Evolutionary conservation across 352 stramenopile species (phyloP).

Genomic region (Phytophthora tentaculata): DNA sequence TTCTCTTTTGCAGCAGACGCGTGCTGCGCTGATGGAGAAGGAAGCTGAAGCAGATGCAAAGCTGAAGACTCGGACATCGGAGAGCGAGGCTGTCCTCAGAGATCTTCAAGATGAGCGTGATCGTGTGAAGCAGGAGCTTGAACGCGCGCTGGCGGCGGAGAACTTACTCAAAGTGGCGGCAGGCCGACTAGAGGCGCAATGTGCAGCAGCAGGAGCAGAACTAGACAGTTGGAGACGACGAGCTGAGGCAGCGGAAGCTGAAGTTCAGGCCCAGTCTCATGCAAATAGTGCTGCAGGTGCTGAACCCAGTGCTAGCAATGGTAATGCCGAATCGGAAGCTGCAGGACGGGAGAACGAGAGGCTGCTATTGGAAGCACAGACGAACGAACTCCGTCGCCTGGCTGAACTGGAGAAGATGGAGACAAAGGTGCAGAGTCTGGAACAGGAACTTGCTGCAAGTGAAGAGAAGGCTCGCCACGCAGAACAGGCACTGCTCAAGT

Average conservation of each 20-base stretch:
- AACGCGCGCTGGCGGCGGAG: slow-evolving; percentile 43
- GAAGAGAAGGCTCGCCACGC: slow-evolving; percentile 33
- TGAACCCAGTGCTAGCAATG: slow-evolving; percentile 19
- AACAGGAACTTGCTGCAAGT: slow-evolving; percentile 47
- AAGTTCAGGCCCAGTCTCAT: slow-evolving; percentile 19
- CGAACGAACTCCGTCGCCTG: slow-evolving; percentile 69
- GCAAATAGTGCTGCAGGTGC: not conserved
- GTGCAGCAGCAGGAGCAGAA: slow-evolving; percentile 43
- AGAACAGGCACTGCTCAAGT: slow-evolving; percentile 48
- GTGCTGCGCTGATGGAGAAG: slow-evolving; percentile 53
- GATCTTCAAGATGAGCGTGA: slow-evolving; percentile 50
- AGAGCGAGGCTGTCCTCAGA: slow-evolving; percentile 39
- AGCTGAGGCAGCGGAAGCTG: slow-evolving; percentile 39
- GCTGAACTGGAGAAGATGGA: slow-evolving; percentile 81
- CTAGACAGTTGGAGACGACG: slow-evolving; percentile 45
- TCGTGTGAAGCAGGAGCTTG: slow-evolving; percentile 46
- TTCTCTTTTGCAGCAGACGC: slow-evolving; percentile 57
- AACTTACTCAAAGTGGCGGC: slow-evolving; percentile 38
- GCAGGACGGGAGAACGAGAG: slow-evolving; percentile 50
- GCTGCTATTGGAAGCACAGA: slow-evolving; percentile 72
- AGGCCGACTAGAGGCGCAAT: slow-evolving; percentile 43
- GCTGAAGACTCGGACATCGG: slow-evolving; percentile 47
- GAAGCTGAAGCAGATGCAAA: slow-evolving; percentile 47
- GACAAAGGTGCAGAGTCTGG: slow-evolving; percentile 53
- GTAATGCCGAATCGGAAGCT: slow-evolving; percentile 22